Evolutionary conservation across 2,329 filamentous ascomycete genomes (phyloP).

Genomic region (Colletotrichum horii): DNA sequence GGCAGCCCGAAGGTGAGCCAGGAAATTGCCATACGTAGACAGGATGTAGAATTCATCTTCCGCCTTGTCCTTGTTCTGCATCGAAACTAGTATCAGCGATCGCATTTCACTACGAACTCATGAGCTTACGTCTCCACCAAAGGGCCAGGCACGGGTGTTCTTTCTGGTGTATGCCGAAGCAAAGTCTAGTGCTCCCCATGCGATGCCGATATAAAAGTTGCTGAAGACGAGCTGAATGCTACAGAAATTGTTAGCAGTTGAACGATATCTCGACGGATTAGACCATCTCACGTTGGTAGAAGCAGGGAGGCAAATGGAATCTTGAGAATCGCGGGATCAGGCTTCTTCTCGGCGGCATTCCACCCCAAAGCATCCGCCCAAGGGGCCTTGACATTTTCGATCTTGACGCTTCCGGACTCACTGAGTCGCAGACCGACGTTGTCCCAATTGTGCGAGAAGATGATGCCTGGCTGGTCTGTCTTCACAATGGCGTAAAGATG

Average conservation of each 20-base stretch:
- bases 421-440: conserved; percentile 68
- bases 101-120: not conserved
- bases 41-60: conserved; percentile 71
- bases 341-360: conserved; percentile 54
- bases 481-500: conserved; percentile 68
- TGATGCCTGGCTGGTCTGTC: conserved; percentile 62
- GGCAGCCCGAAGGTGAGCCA: conserved; percentile 65
- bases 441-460: conserved; percentile 68
- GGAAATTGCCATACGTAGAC: conserved; percentile 67
- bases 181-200: conserved; percentile 60
- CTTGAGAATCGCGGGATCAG: conserved; percentile 51
- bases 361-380: conserved; percentile 70
- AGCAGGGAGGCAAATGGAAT: conserved; percentile 63
- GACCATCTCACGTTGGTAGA: conserved; percentile 52
- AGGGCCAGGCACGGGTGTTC: conserved; percentile 68
- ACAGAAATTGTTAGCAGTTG: not conserved
- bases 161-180: conserved; percentile 62
- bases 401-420: conserved; percentile 67
- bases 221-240: conserved; percentile 69
- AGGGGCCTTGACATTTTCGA: conserved; percentile 59
- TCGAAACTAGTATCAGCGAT: not conserved
- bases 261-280: rapidly evolving
- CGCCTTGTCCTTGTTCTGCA: conserved; percentile 57
- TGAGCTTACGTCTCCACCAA: conserved; percentile 58
- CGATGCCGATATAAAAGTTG: conserved; percentile 71